Base-by-base conservation (phyloP, 768 basidiomycete species). In the Leucosporidium scottii region DNA sequence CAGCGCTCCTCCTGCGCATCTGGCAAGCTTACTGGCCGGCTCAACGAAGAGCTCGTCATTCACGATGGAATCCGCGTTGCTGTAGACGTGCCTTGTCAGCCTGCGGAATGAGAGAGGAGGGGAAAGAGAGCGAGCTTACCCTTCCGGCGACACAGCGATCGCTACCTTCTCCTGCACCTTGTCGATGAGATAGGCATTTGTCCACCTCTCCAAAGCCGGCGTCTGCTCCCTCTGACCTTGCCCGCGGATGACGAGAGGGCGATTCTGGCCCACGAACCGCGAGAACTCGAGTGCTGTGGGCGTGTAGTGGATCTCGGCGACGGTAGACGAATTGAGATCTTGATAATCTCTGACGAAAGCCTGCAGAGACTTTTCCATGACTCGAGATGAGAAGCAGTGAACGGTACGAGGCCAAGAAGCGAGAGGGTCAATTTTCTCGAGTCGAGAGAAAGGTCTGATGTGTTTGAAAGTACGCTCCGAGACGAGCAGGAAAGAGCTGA, bases 61-160 rank as follows among this genome's bases (percentile, higher is more conserved):
- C 15, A 72, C 62, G 31, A 72, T 65, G 25, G 71, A 60, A n/a
- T 72, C 71, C 2, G 71, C 71, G 28, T 66, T 66, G 1, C 71
- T 69, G 61, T 18, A 36, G 3, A 44, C 4, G 17, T 12, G 23
- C 18, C 23, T 3, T 8, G 36, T 28, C 2, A 47, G 30, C 30
- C 21, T 20, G 15, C 39, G 39, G 3, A 23, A 1, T 12, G 8
- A 12, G 31, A 1, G 4, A 9, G 31, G 8, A 12, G 25, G 13
- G 5, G 17, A 8, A 5, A 9, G 27, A 15, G 20, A n/a, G 54
- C 12, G 6, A 25, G 30, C 66, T 27, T 10, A 65, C 71, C 71
- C 71, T 0, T 51, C 39, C 9, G 71, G 67, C 20, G 68, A 66
- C 6, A 64, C 71, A 1, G 67, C 64, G n/a, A 72, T 54, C 13